Percentiles rank a stretch among this genome's conserved stretches.
phyloP scores from a whole-genome alignment of 2,329 filamentous ascomycete species.

The Lachnum nothofagi region DNA sequence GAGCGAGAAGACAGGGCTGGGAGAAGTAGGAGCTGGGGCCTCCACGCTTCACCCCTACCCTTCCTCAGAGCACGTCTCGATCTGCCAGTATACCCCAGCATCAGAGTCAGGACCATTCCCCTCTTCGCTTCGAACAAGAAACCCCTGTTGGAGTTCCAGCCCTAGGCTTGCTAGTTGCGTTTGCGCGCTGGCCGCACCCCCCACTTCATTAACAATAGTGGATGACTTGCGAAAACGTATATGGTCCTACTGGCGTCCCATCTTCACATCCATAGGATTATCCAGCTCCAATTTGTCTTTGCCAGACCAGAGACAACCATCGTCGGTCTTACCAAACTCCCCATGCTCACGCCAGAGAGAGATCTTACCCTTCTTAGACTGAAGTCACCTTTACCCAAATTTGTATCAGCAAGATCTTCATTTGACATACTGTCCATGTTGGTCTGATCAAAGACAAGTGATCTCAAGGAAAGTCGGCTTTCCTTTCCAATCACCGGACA shows the following conservation, averaged over 20 bases:
- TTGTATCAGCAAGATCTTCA: not conserved
- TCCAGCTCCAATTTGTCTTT: conserved; percentile 1
- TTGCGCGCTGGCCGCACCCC: conserved; percentile 6
- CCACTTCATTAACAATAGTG: not conserved
- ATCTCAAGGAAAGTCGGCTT: not conserved
- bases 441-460: too few species aligned
- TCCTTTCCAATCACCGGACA: not conserved
- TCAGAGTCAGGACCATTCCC: not conserved
- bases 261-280: conserved; percentile 3
- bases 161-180: conserved; percentile 10
- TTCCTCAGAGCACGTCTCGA: not conserved
- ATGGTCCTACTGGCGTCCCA: conserved; percentile 11
- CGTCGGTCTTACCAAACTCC: not conserved
- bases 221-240: conserved; percentile 6
- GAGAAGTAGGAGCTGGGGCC: not conserved
- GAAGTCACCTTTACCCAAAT: not conserved
- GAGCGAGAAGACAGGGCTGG: not conserved
- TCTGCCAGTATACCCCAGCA: not conserved
- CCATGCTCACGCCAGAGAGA: too few species aligned
- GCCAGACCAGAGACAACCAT: not conserved
- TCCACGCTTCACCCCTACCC: not conserved
- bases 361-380: too few species aligned
- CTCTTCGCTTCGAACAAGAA: not conserved
- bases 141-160: conserved; percentile 5
- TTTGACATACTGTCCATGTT: not conserved